phyloP scores from a whole-genome alignment of 768 basidiomycete genomes.

The Boletus rubescentipes region DNA sequence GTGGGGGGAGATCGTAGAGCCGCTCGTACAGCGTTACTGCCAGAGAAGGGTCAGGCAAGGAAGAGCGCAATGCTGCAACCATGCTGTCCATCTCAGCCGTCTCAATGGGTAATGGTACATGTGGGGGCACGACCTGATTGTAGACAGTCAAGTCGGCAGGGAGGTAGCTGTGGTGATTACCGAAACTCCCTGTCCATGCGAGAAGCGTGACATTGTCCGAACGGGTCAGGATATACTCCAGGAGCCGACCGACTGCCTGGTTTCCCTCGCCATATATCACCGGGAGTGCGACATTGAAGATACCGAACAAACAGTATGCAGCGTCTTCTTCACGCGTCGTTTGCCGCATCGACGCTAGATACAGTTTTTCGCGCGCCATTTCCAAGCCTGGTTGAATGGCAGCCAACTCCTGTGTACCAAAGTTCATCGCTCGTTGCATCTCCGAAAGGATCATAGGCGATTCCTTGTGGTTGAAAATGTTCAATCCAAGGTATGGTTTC shows the following conservation, averaged over 20 bases:
- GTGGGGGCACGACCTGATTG: neutral
- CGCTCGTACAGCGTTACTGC: neutral
- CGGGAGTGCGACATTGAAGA: constrained; percentile 7
- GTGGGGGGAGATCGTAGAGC: neutral
- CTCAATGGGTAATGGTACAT: neutral
- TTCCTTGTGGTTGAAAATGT: too few relatives aligned
- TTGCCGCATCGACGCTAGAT: neutral
- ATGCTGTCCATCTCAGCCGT: neutral
- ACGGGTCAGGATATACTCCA: too few relatives aligned
- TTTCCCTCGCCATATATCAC: too few relatives aligned
- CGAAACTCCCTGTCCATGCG: neutral
- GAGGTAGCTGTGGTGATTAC: constrained; percentile 4
- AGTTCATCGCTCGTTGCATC: neutral
- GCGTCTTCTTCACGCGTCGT: constrained; percentile 4
- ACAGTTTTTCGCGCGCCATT: too few relatives aligned
- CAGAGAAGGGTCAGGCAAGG: neutral
- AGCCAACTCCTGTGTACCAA: neutral
- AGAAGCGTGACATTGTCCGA: too few relatives aligned
- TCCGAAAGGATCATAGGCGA: neutral
- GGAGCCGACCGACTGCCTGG: too few relatives aligned
- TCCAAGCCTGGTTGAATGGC: neutral
- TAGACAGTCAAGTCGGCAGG: neutral
- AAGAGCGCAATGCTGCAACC: neutral
- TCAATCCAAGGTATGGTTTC: constrained; percentile 5
- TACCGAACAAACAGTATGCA: constrained; percentile 10